Evolutionary conservation across 2,329 filamentous ascomycete genomes (phyloP).

Genomic region (Peltaster fructicola): DNA sequence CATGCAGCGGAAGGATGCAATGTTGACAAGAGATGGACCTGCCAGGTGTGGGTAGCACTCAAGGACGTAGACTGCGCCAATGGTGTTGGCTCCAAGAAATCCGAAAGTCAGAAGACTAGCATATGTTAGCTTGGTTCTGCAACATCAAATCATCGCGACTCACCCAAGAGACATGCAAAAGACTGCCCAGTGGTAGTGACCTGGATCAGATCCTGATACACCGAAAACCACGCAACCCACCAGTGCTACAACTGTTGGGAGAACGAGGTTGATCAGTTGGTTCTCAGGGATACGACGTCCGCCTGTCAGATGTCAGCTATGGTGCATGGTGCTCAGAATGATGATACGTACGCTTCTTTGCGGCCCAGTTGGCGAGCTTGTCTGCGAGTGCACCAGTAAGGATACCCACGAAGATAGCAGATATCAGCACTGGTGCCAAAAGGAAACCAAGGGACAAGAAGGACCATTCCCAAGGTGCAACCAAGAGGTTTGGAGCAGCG

Average conservation of each 20-base stretch:
- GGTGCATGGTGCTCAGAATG: too few relatives aligned
- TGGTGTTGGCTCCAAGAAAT: slow-evolving; percentile 8
- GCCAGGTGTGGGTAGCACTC: slow-evolving; percentile 11
- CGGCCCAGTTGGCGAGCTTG: slow-evolving; percentile 6
- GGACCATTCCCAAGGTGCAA: slow-evolving; percentile 3
- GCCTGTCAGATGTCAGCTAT: too few relatives aligned
- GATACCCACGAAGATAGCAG: slow-evolving; percentile 5
- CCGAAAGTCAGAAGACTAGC: slow-evolving; percentile 8
- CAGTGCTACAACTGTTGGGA: slow-evolving; percentile 7
- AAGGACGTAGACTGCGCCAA: slow-evolving; percentile 8
- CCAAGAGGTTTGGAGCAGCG: slow-evolving; percentile 5
- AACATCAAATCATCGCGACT: too few relatives aligned
- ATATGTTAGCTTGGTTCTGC: too few relatives aligned
- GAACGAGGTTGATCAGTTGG: slow-evolving; percentile 7
- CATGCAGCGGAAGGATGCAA: slow-evolving; percentile 8
- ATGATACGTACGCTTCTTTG: slow-evolving; percentile 5
- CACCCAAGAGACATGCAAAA: slow-evolving; percentile 6
- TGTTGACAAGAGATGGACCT: slow-evolving; percentile 10
- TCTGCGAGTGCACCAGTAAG: slow-evolving; percentile 7
- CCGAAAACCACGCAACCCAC: slow-evolving; percentile 8
- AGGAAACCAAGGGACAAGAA: slow-evolving; percentile 7
- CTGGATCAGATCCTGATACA: slow-evolving; percentile 4
- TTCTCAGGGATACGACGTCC: slow-evolving; percentile 8
- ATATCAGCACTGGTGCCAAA: slow-evolving; percentile 5
- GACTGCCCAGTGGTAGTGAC: slow-evolving; percentile 6